A percentile compares a stretch with the other conserved stretches of the same genome.
phyloP scores from a whole-genome alignment of 2,329 filamentous ascomycete genomes.

The Rutstroemia sp. region DNA sequence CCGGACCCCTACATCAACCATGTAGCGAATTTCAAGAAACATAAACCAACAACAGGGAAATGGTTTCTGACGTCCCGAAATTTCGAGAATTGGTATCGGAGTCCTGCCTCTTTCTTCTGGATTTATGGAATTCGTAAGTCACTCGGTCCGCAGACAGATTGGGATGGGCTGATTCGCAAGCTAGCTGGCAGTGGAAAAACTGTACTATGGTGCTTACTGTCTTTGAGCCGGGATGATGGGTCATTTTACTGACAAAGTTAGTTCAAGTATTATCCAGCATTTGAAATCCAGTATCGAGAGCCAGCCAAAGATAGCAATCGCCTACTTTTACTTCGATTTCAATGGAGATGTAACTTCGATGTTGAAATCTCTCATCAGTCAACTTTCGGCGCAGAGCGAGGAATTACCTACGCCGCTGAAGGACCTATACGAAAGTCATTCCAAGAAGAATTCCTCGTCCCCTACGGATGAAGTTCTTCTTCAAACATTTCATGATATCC shows the following conservation, averaged over 20 bases:
- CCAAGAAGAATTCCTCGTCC: constrained; percentile 3
- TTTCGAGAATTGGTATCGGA: constrained; percentile 27
- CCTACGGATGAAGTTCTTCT: constrained; percentile 10
- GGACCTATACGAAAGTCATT: constrained; percentile 10
- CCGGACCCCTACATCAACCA: constrained; percentile 22
- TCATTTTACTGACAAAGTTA: not conserved
- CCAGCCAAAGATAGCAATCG: constrained; percentile 24
- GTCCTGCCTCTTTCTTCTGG: constrained; percentile 32
- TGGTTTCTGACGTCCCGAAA: constrained; percentile 18
- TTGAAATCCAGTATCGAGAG: constrained; percentile 13
- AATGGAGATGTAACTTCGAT: constrained; percentile 29
- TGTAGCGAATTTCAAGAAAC: constrained; percentile 15
- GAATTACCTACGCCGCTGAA: constrained; percentile 9
- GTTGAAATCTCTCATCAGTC: constrained; percentile 30
- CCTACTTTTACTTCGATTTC: constrained; percentile 37
- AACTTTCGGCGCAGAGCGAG: constrained; percentile 28
- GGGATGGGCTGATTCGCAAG: constrained; percentile 3
- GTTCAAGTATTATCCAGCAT: constrained; percentile 30
- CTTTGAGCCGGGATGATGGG: not conserved
- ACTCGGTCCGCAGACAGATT: not conserved
- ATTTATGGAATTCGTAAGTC: constrained; percentile 28
- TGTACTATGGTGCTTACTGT: constrained; percentile 27
- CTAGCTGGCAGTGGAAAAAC: constrained; percentile 36
- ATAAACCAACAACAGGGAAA: constrained; percentile 20
- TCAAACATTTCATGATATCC: constrained; percentile 8